Percentiles rank a stretch among this genome's conserved stretches.
Evolutionary conservation across 2,329 filamentous ascomycete genomes (phyloP).

Genomic region (Penicillium sp.): DNA sequence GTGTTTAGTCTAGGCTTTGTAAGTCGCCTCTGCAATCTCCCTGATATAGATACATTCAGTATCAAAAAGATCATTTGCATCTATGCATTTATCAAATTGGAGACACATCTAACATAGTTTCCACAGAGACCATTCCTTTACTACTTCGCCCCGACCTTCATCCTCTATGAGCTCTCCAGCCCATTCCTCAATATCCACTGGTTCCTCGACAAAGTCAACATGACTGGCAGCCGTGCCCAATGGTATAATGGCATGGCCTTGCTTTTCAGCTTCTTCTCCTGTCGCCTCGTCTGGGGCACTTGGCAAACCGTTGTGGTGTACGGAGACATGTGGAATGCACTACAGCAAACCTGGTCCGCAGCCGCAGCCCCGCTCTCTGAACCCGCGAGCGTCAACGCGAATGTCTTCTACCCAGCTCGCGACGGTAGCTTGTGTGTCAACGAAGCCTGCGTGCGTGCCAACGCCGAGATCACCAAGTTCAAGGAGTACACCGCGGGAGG

Average conservation of each 20-base stretch:
- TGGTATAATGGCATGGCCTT: slow-evolving; percentile 63
- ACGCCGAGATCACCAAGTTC: slow-evolving; percentile 51
- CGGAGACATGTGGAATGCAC: slow-evolving; percentile 55
- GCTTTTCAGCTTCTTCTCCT: slow-evolving; percentile 58
- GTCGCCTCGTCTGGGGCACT: slow-evolving; percentile 62
- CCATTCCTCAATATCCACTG: slow-evolving; percentile 68
- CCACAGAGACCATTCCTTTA: slow-evolving; percentile 63
- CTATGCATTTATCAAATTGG: not conserved
- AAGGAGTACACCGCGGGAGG: slow-evolving; percentile 37
- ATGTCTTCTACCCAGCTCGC: slow-evolving; percentile 34
- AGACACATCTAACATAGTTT: slow-evolving; percentile 1
- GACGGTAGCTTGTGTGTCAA: slow-evolving; percentile 38
- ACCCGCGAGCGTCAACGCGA: slow-evolving; percentile 32
- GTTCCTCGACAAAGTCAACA: slow-evolving; percentile 66
- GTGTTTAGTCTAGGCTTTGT: slow-evolving; percentile 65
- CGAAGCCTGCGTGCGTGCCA: slow-evolving; percentile 39
- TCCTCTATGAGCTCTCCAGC: slow-evolving; percentile 65
- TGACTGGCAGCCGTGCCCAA: slow-evolving; percentile 60
- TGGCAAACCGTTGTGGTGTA: slow-evolving; percentile 59
- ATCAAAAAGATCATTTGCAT: not conserved
- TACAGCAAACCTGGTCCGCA: slow-evolving; percentile 44
- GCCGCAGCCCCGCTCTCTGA: slow-evolving; percentile 26
- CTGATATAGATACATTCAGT: not conserved
- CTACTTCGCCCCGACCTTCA: slow-evolving; percentile 63
- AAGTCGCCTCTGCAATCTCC: slow-evolving; percentile 38